Base-by-base conservation (phyloP, 768 basidiomycete genomes). In the Myochromella boudieri region DNA sequence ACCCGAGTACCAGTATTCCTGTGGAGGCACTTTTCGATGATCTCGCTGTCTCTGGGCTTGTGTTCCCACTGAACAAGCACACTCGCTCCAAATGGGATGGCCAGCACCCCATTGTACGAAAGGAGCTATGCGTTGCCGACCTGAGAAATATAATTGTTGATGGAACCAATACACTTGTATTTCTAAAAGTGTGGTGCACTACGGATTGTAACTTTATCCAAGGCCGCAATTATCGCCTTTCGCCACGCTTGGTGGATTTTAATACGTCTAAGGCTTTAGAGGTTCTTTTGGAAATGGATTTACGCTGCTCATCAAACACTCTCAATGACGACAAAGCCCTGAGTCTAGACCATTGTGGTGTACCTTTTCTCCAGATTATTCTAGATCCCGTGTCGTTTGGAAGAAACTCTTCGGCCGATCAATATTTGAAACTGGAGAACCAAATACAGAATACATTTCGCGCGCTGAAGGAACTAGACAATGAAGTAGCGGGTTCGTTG, bases 181-280 rank as follows among this genome's bases (percentile, higher is more conserved):
- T 60, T 0, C 34, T 78, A 24, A 64, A 64, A 6, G 66, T 67
- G 2, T 78, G 74, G 72, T 66, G 66, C 4, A 65, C 65, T 7
- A 59, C 48, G 36, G 47, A 57, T 11, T 50, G 57, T 29, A 42
- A 52, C 18, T 57, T 76, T 17, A 57, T 64, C n/a, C 52, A 44
- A 21, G 73, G 72, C 5, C 44, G 44, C 8, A 54, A 58, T 7
- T 80, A 75, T 48, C 70, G 76, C 4, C 67, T 78, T 9, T 77
- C 75, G 0, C 70, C 72, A 3, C 75, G 77, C 20, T 60, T 77
- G n/a, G 70, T 78, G 12, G 77, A 80, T 50, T 78, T 78, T 54
- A 80, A 77, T 42, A 70, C 72, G n/a, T 68, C 67, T 7, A 77
- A 77, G 53, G 48, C 71, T 37, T 57, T 78, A 20, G 66, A 71